Base-by-base conservation (phyloP, 2,329 filamentous ascomycete species). In the Lasiodiplodia sp. region DNA sequence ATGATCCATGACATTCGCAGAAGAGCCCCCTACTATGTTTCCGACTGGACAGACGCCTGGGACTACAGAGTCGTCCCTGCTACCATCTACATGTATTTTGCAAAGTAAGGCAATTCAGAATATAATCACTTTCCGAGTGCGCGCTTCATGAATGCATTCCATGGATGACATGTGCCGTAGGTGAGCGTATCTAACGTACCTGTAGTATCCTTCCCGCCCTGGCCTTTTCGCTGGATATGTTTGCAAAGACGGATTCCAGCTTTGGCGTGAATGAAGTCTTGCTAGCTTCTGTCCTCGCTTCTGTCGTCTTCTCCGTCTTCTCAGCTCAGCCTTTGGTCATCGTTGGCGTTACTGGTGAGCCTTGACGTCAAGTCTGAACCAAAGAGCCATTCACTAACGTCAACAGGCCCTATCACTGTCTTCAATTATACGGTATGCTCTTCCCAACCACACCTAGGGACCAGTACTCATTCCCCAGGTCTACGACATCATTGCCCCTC, bases 31-130 rank as follows among this genome's bases (percentile, higher is more conserved):
- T 96, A 87, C 77, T 97, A 96, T 76, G 84, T 82, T 80, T 94
- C 91, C 79, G 93, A 97, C 79, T 96, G 92, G 92, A 84, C 78
- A 21, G 93, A 97, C 82, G 93, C 93, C 1, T 96, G 92, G 92
- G 92, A 96, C 77, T 97, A 97, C 82, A 88, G 93, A 66, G 92
- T 97, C 52, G 87, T 97, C 49, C 93, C 93, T 1, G 92, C 92
- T 18, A 96, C 93, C 6, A 74, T 96, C 37, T 96, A 96, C 81
- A 97, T 96, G 92, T 97, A 96, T 83, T 97, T 96, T 86, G 93
- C 93, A 71, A 96, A 96, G 92, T 95, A 85, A 76, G 85, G 75
- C 71, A 49, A 25, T 34, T 58, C 23, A 23, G 23, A 23, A 23
- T 23, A 23, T 23, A 23, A 23, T 23, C 23, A 23, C 23, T 23